A percentile compares a stretch with the other conserved stretches of the same genome.
Conservation (phyloP, 345 rosid genomes). For the Populus davidiana region DNA sequence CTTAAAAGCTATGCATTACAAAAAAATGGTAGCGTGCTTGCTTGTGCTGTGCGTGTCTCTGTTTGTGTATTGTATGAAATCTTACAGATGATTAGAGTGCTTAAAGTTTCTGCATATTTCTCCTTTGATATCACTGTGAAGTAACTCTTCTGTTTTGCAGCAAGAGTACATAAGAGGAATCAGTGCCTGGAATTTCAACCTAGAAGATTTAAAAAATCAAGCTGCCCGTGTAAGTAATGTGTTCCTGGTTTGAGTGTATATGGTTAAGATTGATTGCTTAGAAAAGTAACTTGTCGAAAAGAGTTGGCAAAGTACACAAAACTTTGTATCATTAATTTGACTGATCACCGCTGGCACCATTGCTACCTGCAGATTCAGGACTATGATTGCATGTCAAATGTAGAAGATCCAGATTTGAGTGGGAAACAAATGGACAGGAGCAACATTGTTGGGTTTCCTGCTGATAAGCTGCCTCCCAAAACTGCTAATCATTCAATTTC, state of each 20-base stretch:
- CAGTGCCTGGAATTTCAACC: constrained; percentile 96
- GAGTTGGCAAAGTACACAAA: neutral
- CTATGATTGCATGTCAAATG: constrained; percentile 50
- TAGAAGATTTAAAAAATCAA: constrained; percentile 90
- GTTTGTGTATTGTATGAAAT: neutral
- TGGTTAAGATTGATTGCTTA: neutral
- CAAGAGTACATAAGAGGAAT: constrained; percentile 94
- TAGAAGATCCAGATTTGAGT: constrained; percentile 45
- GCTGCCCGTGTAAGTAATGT: constrained; percentile 75
- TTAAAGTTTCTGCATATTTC: constrained; percentile 1
- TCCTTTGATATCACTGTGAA: constrained; percentile 8
- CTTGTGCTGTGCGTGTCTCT: neutral
- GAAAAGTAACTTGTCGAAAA: neutral
- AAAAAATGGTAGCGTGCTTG: neutral
- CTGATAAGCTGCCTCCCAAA: constrained; percentile 40
- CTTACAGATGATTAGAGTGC: neutral
- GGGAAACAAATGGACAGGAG: constrained; percentile 41
- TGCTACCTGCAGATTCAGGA: constrained; percentile 64
- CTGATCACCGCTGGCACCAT: constrained; percentile 7
- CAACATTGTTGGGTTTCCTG: constrained; percentile 35
- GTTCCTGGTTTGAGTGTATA: constrained; percentile 2
- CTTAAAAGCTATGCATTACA: neutral
- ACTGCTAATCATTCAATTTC: constrained; percentile 44
- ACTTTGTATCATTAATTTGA: neutral
- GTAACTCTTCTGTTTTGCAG: constrained; percentile 41